Evolutionary conservation across 2,329 filamentous ascomycete genomes (phyloP).

Genomic region (Colletotrichum falcatum): DNA sequence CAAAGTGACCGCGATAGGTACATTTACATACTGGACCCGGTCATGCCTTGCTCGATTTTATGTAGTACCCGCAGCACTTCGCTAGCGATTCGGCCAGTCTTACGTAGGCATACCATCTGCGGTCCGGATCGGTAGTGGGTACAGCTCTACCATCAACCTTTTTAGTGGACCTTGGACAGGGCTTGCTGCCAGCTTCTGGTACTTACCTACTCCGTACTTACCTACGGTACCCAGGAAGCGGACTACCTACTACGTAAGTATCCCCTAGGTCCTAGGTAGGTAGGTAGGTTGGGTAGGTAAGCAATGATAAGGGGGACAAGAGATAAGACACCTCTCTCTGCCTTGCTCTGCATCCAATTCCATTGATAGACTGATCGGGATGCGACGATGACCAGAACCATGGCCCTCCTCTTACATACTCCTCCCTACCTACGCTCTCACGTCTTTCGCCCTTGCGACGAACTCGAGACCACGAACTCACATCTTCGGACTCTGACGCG

Average conservation of each 20-base stretch:
- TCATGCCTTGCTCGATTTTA: neutral
- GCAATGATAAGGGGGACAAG: conserved; percentile 7
- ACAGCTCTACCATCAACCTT: conserved; percentile 22
- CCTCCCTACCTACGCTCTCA: neutral
- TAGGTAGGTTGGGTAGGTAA: neutral
- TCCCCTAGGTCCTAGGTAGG: too few relatives aligned
- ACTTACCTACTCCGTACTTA: neutral
- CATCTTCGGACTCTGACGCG: neutral
- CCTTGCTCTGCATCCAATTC: neutral
- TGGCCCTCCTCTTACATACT: neutral
- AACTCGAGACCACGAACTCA: neutral
- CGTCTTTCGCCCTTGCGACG: neutral
- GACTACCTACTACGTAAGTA: too few relatives aligned
- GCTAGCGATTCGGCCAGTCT: conserved; percentile 8
- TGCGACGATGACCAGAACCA: neutral
- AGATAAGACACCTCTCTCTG: conserved; percentile 15
- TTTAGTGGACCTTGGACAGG: conserved; percentile 11
- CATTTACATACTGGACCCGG: neutral
- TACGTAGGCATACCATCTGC: conserved; percentile 20
- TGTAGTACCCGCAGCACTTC: conserved; percentile 16
- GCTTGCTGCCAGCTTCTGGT: neutral
- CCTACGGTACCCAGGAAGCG: neutral
- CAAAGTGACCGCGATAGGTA: conserved; percentile 16
- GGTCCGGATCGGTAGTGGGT: conserved; percentile 27
- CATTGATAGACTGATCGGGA: neutral